Percentiles rank a stretch among this genome's conserved stretches.
phyloP scores from a whole-genome alignment of 352 stramenopile genomes.

The Globisporangium orthogonon region DNA sequence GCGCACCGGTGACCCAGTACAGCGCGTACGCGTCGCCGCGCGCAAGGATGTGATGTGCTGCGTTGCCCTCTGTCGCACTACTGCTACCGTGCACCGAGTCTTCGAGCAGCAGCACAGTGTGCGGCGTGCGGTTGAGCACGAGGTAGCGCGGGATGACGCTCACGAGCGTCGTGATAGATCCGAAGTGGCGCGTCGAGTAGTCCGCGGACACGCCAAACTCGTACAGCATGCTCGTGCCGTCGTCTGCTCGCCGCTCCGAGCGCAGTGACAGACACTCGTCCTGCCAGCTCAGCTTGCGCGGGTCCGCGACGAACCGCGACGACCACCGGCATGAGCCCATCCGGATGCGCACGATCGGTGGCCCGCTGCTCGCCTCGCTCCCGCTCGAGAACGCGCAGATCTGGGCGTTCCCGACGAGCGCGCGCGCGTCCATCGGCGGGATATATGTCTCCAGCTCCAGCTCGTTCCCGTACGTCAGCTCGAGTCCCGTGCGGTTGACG shows the following conservation, averaged over 20 bases:
- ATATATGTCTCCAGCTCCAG: slow-evolving; percentile 55
- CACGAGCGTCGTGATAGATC: slow-evolving; percentile 76
- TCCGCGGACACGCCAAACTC: slow-evolving; percentile 79
- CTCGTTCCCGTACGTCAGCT: slow-evolving; percentile 69
- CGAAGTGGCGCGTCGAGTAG: slow-evolving; percentile 77
- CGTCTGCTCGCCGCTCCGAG: slow-evolving; percentile 17
- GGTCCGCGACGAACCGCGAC: slow-evolving; percentile 61
- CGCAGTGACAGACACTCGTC: slow-evolving; percentile 70
- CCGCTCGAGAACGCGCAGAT: slow-evolving; percentile 62
- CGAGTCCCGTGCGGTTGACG: slow-evolving; percentile 73
- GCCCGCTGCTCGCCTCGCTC: slow-evolving; percentile 16
- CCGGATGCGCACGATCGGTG: slow-evolving; percentile 49
- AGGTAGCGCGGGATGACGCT: slow-evolving; percentile 81
- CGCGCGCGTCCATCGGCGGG: slow-evolving; percentile 39
- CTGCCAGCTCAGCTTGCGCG: slow-evolving; percentile 73
- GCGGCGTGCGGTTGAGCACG: slow-evolving; percentile 53
- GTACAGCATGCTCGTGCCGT: slow-evolving; percentile 43
- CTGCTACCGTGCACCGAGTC: slow-evolving; percentile 10
- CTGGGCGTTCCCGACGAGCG: slow-evolving; percentile 67
- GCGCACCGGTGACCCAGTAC: slow-evolving; percentile 62
- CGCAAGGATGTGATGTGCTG: slow-evolving; percentile 68
- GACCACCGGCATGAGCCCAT: slow-evolving; percentile 62
- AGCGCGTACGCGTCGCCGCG: slow-evolving; percentile 69
- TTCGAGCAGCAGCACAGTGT: slow-evolving; percentile 69
- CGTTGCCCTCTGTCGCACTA: slow-evolving; percentile 15